These are phyloP conservation scores for Fusarium succisae DNA, from an alignment of 2,329 filamentous ascomycete species.

Conservation along the genomic window DNA sequence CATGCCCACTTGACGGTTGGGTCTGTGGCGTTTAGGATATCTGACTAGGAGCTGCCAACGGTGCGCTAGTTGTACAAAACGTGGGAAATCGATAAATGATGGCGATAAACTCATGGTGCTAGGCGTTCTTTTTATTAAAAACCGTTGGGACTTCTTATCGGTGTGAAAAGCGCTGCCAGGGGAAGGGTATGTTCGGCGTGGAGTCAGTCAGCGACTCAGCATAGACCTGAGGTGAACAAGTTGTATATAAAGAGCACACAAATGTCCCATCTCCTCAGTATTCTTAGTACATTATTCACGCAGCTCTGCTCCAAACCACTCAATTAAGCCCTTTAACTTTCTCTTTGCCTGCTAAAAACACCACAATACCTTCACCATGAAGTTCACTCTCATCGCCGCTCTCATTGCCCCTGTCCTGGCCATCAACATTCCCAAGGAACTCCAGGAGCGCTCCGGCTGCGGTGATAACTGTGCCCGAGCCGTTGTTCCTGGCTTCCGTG, in stretches of 20 bases:
- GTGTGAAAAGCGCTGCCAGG: neutral
- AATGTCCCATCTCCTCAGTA: neutral
- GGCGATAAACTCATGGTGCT: constrained; percentile 8
- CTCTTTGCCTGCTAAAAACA: neutral
- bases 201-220: too few relatives aligned
- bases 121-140: neutral
- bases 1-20: constrained; percentile 7
- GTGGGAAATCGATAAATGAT: neutral
- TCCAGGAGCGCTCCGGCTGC: constrained; percentile 23
- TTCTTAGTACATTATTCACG: neutral
- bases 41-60: constrained; percentile 8
- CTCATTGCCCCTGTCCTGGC: constrained; percentile 22
- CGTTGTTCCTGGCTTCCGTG: constrained; percentile 27
- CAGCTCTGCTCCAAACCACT: neutral
- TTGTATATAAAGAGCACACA: constrained; percentile 7
- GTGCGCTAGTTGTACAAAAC: neutral
- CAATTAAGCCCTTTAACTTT: neutral
- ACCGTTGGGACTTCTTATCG: neutral
- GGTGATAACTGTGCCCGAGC: constrained; percentile 35
- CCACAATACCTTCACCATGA: constrained; percentile 5
- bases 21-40: constrained; percentile 24
- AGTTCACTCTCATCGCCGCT: constrained; percentile 33
- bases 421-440: constrained; percentile 23
- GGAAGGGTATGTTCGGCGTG: neutral
- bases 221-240: neutral